Percentiles rank a stretch among this genome's conserved stretches.
Evolutionary conservation across 2,329 filamentous ascomycete species (phyloP).

Genomic region (Fusarium devonianum): DNA sequence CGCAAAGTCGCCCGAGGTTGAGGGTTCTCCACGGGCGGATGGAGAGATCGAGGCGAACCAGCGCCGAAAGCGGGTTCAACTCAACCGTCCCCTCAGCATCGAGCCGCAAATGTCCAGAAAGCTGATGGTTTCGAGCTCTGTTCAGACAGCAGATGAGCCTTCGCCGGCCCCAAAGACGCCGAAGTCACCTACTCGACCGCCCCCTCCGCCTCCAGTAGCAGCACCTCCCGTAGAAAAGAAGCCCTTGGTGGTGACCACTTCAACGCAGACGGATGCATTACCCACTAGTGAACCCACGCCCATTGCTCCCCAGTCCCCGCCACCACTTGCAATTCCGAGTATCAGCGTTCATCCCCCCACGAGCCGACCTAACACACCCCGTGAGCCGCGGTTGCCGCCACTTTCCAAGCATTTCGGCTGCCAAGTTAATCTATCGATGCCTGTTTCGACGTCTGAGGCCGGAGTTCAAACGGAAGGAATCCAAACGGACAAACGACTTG

Average conservation of each 20-base stretch:
- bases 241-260: constrained; percentile 58
- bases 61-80: constrained; percentile 71
- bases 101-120: constrained; percentile 51
- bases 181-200: constrained; percentile 54
- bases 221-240: constrained; percentile 45
- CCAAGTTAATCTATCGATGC: constrained; percentile 66
- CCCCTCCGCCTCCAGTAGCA: constrained; percentile 48
- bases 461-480: constrained; percentile 89
- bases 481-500: constrained; percentile 77
- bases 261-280: constrained; percentile 66
- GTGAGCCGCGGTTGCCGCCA: constrained; percentile 76
- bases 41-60: constrained; percentile 76
- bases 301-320: constrained; percentile 39
- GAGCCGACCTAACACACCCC: constrained; percentile 82
- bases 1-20: constrained; percentile 52
- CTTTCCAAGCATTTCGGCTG: constrained; percentile 83
- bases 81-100: constrained; percentile 58
- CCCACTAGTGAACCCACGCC: constrained; percentile 9
- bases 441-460: constrained; percentile 43
- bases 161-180: constrained; percentile 72
- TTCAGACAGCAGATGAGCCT: constrained; percentile 69
- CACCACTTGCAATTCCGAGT: constrained; percentile 71
- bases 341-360: constrained; percentile 92
- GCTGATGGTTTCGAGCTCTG: constrained; percentile 69
- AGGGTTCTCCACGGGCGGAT: constrained; percentile 55